Percentiles rank a stretch among this genome's conserved stretches.
phyloP scores from a whole-genome alignment of 371 early-diverging fungal species.

The Apophysomyces ossiformis region DNA sequence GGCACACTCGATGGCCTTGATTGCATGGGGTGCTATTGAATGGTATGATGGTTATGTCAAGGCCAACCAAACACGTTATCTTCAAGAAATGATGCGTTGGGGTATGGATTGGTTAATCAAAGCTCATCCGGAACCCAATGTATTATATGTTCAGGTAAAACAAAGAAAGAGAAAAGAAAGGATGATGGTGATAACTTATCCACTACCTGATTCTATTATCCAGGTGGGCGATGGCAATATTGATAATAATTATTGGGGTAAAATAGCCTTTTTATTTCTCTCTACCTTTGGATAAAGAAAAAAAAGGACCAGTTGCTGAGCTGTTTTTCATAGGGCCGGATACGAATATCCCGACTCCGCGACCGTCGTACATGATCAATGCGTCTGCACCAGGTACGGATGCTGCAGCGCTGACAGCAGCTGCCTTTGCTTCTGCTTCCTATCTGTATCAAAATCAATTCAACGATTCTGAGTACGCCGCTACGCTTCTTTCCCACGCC shows the following conservation, averaged over 20 bases:
- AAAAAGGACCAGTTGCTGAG: neutral
- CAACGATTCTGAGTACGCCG: conserved; percentile 56
- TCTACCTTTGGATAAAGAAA: neutral
- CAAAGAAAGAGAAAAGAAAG: neutral
- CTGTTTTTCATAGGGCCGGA: conserved; percentile 37
- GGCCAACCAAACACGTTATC: conserved; percentile 52
- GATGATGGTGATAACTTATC: neutral
- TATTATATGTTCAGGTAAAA: conserved; percentile 43
- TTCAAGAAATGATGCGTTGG: conserved; percentile 62
- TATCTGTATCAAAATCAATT: conserved; percentile 55
- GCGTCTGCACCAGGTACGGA: conserved; percentile 58
- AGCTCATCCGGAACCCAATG: conserved; percentile 50
- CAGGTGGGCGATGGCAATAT: conserved; percentile 40
- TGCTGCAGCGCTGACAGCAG: conserved; percentile 61
- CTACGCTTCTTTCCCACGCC: conserved; percentile 30
- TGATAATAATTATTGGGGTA: conserved; percentile 55
- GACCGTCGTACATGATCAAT: conserved; percentile 59
- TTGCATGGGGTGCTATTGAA: conserved; percentile 63
- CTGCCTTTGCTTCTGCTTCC: conserved; percentile 67
- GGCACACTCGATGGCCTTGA: conserved; percentile 51
- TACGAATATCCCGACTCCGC: conserved; percentile 56
- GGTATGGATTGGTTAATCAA: conserved; percentile 69
- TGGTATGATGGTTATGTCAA: conserved; percentile 63
- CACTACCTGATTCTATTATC: neutral
- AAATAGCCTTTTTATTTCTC: neutral